phyloP scores from a whole-genome alignment of 495 filamentous ascomycete genomes.

The Aspergillus carlsbadensis region DNA sequence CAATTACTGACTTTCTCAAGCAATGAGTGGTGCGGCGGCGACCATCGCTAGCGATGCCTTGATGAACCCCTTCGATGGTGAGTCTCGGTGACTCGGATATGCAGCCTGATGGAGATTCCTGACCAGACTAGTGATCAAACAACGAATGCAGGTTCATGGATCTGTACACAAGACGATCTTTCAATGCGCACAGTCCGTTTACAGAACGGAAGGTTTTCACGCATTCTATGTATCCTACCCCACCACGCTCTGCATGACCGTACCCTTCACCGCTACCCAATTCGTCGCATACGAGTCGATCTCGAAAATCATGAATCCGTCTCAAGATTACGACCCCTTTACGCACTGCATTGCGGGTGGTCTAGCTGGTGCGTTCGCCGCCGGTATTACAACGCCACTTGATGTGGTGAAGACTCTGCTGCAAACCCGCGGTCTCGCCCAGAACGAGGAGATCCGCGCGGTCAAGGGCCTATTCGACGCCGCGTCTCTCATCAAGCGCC shows the following conservation, averaged over 20 bases:
- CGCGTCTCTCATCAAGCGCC: constrained; percentile 75
- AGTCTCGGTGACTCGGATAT: constrained; percentile 20
- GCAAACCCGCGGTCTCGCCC: constrained; percentile 83
- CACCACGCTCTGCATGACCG: constrained; percentile 96
- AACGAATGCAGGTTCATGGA: constrained; percentile 97
- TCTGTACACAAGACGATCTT: constrained; percentile 82
- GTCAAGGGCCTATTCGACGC: constrained; percentile 81
- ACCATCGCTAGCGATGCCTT: constrained; percentile 96
- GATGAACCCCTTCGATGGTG: constrained; percentile 99
- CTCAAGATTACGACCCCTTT: constrained; percentile 79
- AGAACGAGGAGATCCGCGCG: constrained; percentile 78
- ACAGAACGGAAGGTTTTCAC: constrained; percentile 79
- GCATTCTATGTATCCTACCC: constrained; percentile 99
- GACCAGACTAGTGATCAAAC: constrained; percentile 80
- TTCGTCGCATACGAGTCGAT: constrained; percentile 97
- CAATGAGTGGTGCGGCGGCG: constrained; percentile 86
- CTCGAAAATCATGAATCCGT: constrained; percentile 87
- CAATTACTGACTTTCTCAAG: constrained; percentile 44
- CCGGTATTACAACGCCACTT: constrained; percentile 89
- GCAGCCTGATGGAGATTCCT: constrained; percentile 3
- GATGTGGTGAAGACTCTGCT: constrained; percentile 97
- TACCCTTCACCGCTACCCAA: constrained; percentile 94
- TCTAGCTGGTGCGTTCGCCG: constrained; percentile 88
- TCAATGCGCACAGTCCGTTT: constrained; percentile 84
- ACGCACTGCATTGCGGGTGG: constrained; percentile 92